Evolutionary conservation across 345 rosid species (phyloP), one percentile per base, ranked within the genome.

Genomic region (Populus euphratica): DNA sequence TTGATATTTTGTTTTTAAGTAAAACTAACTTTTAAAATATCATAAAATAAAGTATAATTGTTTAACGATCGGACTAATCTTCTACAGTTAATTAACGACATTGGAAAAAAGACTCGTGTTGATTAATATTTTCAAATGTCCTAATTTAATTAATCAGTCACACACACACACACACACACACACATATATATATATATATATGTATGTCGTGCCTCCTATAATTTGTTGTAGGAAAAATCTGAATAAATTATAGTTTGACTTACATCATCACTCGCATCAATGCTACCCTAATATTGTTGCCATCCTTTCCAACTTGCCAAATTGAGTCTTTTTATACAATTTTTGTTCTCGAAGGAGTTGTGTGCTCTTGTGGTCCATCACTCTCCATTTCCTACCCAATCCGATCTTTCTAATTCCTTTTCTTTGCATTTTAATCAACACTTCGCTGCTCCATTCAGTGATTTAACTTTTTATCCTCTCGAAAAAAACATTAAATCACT

Each of bases 291-390:
- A 67, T 67, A 52, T 59, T 59, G 70, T 67, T 4, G 6, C 21
- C n/a, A 67, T 67, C 70, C 38, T 67, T 33, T 33, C 70, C 70
- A 67, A 67, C 44, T 67, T 67, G 70, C 47, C 43, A 36, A 31
- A 8, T 67, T 67, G 70, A 67, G 11, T 67, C 2, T 16, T 67
- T 63, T 31, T 67, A 29, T 20, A 31, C 11, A 31, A 2, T 20
- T 18, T 31, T 67, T 67, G 7, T 67, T 10, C 11, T 63, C 27
- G 67, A 5, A 63, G 23, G 67, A 12, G 35, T 36, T 67, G 38
- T 36, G 70, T 67, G 70, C 47, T 35, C 41, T 67, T 36, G 70
- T 67, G 70, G 70, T 31, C 70, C 70, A 8, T 4, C 1, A 7
- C 5, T 67, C 43, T 33, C 70, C 47, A 8, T 35, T 35, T 20